phyloP scores from a whole-genome alignment of 306 rosid genomes.

The Glycine tomentella region DNA sequence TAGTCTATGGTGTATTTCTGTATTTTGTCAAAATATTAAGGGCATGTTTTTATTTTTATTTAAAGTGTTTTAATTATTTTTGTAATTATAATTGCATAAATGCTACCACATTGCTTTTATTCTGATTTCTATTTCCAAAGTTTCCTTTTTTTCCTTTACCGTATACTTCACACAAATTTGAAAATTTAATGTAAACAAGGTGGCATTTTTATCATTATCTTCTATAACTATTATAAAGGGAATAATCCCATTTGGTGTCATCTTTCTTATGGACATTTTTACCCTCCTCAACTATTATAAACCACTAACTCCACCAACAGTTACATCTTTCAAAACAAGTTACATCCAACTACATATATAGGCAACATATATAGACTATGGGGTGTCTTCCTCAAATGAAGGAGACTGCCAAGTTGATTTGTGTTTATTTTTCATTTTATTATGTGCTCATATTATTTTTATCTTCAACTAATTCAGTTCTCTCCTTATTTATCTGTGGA shows the following conservation, averaged over 20 bases:
- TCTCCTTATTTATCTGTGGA: constrained; percentile 36
- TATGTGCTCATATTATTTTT: constrained; percentile 1
- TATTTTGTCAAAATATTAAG: constrained; percentile 15
- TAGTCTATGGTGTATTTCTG: constrained; percentile 16
- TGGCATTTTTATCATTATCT: background rate
- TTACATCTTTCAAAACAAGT: too few relatives aligned
- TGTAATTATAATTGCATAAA: background rate
- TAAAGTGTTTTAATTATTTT: constrained; percentile 17
- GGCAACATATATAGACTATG: background rate
- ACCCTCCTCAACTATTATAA: too few relatives aligned
- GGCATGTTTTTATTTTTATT: background rate
- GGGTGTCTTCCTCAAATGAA: constrained; percentile 25
- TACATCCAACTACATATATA: too few relatives aligned
- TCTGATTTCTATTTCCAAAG: constrained; percentile 12
- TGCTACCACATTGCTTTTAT: constrained; percentile 1
- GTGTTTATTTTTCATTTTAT: background rate
- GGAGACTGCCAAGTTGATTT: constrained; percentile 9
- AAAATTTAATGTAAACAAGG: constrained; percentile 18
- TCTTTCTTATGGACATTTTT: too few relatives aligned
- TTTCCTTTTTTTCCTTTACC: background rate
- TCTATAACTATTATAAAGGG: too few relatives aligned
- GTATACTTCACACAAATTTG: background rate
- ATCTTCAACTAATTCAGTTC: constrained; percentile 19
- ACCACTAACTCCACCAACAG: too few relatives aligned
- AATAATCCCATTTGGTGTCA: too few relatives aligned